Evolutionary conservation across 306 rosid genomes (phyloP).

Genomic region (Begonia loranthoides): DNA sequence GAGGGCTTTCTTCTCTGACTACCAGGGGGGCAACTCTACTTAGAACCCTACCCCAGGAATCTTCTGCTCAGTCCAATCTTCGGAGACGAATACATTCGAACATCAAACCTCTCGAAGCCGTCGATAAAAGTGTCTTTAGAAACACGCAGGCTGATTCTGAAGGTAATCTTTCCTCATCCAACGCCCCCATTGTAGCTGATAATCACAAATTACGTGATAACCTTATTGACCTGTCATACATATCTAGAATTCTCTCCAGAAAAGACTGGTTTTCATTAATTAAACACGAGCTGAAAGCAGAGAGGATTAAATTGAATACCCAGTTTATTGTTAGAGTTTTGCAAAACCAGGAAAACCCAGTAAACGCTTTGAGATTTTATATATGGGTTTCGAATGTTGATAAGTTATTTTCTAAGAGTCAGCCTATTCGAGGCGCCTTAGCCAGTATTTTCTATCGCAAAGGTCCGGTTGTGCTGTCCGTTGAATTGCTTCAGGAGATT

Average conservation of each 20-base stretch:
- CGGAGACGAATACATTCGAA: slow-evolving; percentile 7
- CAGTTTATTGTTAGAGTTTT: slow-evolving; percentile 33
- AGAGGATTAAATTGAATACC: slow-evolving; percentile 26
- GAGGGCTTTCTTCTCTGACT: slow-evolving; percentile 27
- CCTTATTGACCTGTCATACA: slow-evolving; percentile 30
- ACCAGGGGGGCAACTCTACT: slow-evolving; percentile 26
- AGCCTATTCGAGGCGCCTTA: slow-evolving; percentile 33
- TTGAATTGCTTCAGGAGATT: slow-evolving; percentile 45
- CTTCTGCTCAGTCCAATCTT: slow-evolving; percentile 7
- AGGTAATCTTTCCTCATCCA: slow-evolving; percentile 22
- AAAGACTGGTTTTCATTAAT: slow-evolving; percentile 53
- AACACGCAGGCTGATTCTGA: slow-evolving; percentile 10
- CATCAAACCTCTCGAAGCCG: slow-evolving; percentile 4
- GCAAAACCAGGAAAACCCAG: slow-evolving; percentile 55
- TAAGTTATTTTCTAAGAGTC: slow-evolving; percentile 27
- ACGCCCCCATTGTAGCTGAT: slow-evolving; percentile 3
- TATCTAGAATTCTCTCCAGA: slow-evolving; percentile 39
- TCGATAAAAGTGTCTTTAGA: background rate
- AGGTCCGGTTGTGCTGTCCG: slow-evolving; percentile 56
- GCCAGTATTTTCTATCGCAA: slow-evolving; percentile 22
- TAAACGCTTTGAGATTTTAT: slow-evolving; percentile 39
- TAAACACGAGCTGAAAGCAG: slow-evolving; percentile 35
- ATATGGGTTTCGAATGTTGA: slow-evolving; percentile 49
- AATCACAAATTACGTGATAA: background rate
- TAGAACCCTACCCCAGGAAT: slow-evolving; percentile 16